phyloP scores from a whole-genome alignment of 257 asterid species.

The Eustoma russellianum region DNA sequence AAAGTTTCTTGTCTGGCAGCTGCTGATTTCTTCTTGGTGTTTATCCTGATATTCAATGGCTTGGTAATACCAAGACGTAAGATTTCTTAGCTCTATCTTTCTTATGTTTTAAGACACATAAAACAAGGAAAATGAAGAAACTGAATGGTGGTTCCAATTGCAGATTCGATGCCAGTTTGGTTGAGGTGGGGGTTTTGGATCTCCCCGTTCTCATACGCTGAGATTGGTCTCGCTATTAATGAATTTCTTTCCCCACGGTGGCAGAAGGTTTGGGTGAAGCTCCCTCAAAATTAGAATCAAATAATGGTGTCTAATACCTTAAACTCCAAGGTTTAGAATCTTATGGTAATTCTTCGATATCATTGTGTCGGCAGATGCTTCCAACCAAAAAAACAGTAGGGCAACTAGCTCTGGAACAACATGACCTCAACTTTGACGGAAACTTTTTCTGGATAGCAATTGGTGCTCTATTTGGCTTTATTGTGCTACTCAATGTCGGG shows the following conservation, averaged over 20 bases:
- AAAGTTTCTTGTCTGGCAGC: slow-evolving; percentile 35
- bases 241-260: slow-evolving; percentile 69
- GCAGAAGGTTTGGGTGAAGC: slow-evolving; percentile 34
- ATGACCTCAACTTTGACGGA: slow-evolving; percentile 41
- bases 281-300: neutral
- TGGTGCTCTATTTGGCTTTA: slow-evolving; percentile 42
- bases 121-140: neutral
- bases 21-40: slow-evolving; percentile 29
- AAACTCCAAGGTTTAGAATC: too few species aligned
- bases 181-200: slow-evolving; percentile 69
- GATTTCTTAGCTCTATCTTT: slow-evolving; percentile 5
- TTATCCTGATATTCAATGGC: slow-evolving; percentile 40
- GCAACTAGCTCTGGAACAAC: slow-evolving; percentile 39
- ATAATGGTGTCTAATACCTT: neutral
- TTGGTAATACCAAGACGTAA: slow-evolving; percentile 51
- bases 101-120: neutral
- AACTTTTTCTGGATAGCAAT: slow-evolving; percentile 47
- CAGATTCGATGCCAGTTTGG: slow-evolving; percentile 70
- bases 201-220: slow-evolving; percentile 58
- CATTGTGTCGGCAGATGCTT: slow-evolving; percentile 11
- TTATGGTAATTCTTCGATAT: neutral
- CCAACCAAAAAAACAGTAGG: slow-evolving; percentile 39
- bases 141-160: slow-evolving; percentile 8
- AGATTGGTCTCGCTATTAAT: slow-evolving; percentile 53
- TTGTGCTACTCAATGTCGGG: slow-evolving; percentile 48